phyloP scores from a whole-genome alignment of 129 eudicot genomes.

The Tanacetum coccineum region DNA sequence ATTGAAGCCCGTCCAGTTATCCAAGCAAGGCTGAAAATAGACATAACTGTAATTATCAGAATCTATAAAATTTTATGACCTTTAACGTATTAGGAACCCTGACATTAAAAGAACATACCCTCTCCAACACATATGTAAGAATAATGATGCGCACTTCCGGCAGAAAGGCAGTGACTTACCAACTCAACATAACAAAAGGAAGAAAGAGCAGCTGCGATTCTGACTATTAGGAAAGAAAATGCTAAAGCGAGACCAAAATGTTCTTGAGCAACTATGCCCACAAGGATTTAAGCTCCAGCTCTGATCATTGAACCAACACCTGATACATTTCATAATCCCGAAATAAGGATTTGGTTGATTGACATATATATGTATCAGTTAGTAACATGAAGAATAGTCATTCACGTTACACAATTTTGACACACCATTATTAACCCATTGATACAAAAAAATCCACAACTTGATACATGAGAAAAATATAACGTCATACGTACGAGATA shows the following conservation, averaged over 20 bases:
- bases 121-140: conserved; percentile 94
- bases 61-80: background rate
- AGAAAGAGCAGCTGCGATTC: conserved; percentile 98
- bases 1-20: conserved; percentile 93
- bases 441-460: no score
- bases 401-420: no score
- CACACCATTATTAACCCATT: no score
- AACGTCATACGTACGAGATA: no score
- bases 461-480: no score
- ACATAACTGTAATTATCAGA: conserved; percentile 12
- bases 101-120: conserved; percentile 46
- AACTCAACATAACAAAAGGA: conserved; percentile 99
- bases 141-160: conserved; percentile 99
- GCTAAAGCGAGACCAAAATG: no score
- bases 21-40: conserved; percentile 81
- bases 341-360: no score
- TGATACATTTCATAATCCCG: conserved; percentile 20
- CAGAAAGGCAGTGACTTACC: conserved; percentile 97
- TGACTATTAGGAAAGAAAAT: conserved; percentile 91
- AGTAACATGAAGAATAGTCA: no score
- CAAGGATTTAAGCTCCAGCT: conserved; percentile 97
- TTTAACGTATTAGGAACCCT: background rate
- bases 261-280: no score
- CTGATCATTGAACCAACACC: conserved; percentile 98
- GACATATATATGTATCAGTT: no score